Evolutionary conservation across 202 grass and related monocot species (phyloP), one percentile per base, ranked within the genome.

Genomic region (Carex sylvatica): DNA sequence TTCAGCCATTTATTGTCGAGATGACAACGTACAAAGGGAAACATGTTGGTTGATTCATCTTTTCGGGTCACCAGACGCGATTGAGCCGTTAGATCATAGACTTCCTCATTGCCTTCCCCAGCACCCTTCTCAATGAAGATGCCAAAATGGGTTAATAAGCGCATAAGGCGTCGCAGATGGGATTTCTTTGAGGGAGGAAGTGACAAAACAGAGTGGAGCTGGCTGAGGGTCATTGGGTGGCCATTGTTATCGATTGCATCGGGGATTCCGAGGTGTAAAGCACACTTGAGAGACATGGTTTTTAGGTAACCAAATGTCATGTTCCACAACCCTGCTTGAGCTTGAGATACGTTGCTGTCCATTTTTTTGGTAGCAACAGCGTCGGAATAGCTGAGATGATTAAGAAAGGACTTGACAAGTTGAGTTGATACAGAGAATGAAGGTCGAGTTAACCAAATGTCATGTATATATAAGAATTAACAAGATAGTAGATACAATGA

Each of bases 201-300:
- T 0, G 58, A 14, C 62, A 80, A 51, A 2, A 2, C 18, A 4
- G 81, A 30, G 80, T 52, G 61, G 0, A 94, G 88, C 16, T 90
- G 13, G 22, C 35, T 4, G 66, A 90, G 78, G 3, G 83, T 58
- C 54, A 87, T 81, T 16, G 84, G 15, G 6, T 85, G 56, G 49
- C 87, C 86, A 42, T 90, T 31, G 31, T 26, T 46, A 19, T 90
- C 76, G 84, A 94, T 85, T 30, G 84, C 83, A 67, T 83, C 78
- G 2, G 89, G 55, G n/a, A 94, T 83, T 84, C 87, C 59, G 5
- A 94, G 89, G 24, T 90, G 86, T 14, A 94, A 4, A 15, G 69
- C 69, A 26, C 69, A 47, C 10, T 19, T 72, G 18, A 72, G 69
- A 51, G 69, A 72, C 42, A 90, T 92, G 83, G 88, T 85, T 70